Base-by-base conservation (phyloP, 192 early-diverging fungal species). In the Haplosporangium gracile region DNA sequence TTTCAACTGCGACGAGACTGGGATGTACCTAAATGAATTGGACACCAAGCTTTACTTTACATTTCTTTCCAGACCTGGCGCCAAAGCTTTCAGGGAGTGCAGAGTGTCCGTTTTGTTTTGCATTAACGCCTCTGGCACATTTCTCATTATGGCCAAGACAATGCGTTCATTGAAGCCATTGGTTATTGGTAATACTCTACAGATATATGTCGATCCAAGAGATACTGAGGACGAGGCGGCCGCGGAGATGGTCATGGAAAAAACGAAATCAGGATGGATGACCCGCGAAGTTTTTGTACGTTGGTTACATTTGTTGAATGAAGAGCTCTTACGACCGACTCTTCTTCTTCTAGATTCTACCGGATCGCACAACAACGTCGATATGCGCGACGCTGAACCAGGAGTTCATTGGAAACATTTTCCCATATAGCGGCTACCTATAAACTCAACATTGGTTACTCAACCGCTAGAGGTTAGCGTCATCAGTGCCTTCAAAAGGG, bases 41-140 rank as follows among this genome's bases (percentile, higher is more conserved):
- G 73, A 69, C 24, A 42, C 51, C 32, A 69, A 57, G 45, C 57
- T 73, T 18, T 75, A 81, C 51, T 57, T 73, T 1, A 81, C 47
- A 4, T 49, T 9, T 15, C 26, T 39, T 55, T 65, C 63, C 2
- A 73, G 20, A 55, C 2, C 57, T 40, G 79, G 79, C 0, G 65
- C 57, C 0, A 81, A 81, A 43, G 73, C 79, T 10, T 32, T 38
- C 47, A 68, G 74, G 63, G 15, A 29, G n/a, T 80, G 57, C 57
- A 22, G 60, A 65, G 79, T 80, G 9, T 49, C 79, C 16, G 34
- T 80, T 51, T 15, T 80, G 63, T 80, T 80, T 36, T 80, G 79
- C 60, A 80, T 80, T 57, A 80, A 80, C 63, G 79, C 79, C 16
- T 65, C 71, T 22, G 79, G 79, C 29, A 42, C 79, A 36, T 80